A percentile compares a stretch with the other conserved stretches of the same genome.
These are phyloP conservation scores for Schizosaccharomyces osmophilus DNA, from an alignment of 805 yeast species.

Conservation along the genomic window DNA sequence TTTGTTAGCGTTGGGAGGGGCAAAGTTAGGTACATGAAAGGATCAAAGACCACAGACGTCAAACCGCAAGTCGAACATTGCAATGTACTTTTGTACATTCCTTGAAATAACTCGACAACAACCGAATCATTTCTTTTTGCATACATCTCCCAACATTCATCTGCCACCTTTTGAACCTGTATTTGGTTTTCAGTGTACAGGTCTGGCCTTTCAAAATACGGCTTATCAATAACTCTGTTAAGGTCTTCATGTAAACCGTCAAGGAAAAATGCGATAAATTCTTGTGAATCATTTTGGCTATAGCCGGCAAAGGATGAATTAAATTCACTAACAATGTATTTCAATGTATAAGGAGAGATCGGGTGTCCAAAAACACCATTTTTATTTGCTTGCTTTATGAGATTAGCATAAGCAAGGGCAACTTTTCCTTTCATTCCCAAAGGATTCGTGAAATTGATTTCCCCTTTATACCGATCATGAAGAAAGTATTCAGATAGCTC, in stretches of 20 bases:
- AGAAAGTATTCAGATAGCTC: constrained; percentile 58
- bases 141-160: constrained; percentile 59
- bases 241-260: constrained; percentile 85
- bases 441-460: constrained; percentile 55
- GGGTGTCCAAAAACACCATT: neutral
- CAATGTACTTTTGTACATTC: constrained; percentile 70
- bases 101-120: constrained; percentile 67
- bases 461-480: constrained; percentile 31
- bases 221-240: constrained; percentile 59
- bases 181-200: constrained; percentile 29
- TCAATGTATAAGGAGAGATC: constrained; percentile 20
- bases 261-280: constrained; percentile 61
- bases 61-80: constrained; percentile 66
- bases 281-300: constrained; percentile 85
- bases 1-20: constrained; percentile 58
- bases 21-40: constrained; percentile 68
- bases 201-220: constrained; percentile 70
- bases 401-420: constrained; percentile 47
- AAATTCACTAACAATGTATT: constrained; percentile 50
- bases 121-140: constrained; percentile 61
- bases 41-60: constrained; percentile 75
- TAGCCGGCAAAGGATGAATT: constrained; percentile 59
- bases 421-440: constrained; percentile 66
- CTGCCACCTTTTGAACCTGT: constrained; percentile 35
- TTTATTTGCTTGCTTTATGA: constrained; percentile 34